Conservation (phyloP, 208 protist species). For the Acanthamoeba culbertsoni region DNA sequence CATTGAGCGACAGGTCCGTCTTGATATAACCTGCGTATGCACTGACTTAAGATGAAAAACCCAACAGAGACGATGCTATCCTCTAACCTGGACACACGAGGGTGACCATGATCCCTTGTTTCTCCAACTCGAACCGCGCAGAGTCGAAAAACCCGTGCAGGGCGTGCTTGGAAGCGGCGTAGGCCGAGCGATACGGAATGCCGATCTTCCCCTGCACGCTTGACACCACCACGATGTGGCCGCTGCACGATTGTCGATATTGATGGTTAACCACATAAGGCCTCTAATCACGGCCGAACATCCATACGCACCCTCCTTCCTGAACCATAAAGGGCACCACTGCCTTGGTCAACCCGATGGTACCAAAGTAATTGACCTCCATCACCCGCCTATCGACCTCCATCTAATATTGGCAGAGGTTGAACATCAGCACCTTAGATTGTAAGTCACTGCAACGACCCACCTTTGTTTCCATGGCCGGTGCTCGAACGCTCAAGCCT, state of each 20-base stretch:
- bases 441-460: neutral
- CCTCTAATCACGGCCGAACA: neutral
- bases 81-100: constrained; percentile 36
- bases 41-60: neutral
- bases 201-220: constrained; percentile 44
- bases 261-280: neutral
- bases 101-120: neutral
- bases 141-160: constrained; percentile 69
- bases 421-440: neutral
- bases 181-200: constrained; percentile 20
- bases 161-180: constrained; percentile 57
- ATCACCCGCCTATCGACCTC: constrained; percentile 41
- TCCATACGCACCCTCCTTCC: neutral
- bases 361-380: constrained; percentile 46
- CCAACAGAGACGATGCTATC: neutral
- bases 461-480: neutral
- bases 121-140: constrained; percentile 54
- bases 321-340: neutral
- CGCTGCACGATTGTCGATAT: neutral
- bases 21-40: constrained; percentile 48
- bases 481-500: neutral
- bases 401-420: neutral
- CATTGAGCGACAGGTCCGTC: constrained; percentile 64
- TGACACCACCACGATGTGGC: neutral
- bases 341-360: constrained; percentile 18